Base-by-base conservation (phyloP, 441 rosid genomes). In the Erodium texanum region DNA sequence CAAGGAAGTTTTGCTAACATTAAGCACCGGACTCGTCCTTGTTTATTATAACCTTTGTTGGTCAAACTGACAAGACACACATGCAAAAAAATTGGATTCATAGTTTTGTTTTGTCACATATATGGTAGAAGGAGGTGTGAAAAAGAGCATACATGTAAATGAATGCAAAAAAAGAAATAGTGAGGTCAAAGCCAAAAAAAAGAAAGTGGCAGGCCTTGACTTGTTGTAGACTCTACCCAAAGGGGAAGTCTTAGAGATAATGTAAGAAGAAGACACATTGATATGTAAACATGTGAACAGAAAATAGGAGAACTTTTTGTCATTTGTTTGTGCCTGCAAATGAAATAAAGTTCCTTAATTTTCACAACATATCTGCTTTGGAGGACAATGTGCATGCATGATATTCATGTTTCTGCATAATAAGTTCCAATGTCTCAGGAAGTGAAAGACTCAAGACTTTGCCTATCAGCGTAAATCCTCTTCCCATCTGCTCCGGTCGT, bases 261-360 rank as follows among this genome's bases (percentile, higher is more conserved):
- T 27, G 29, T 27, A 4, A 1, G 29, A n/a, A n/a, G n/a, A n/a
- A n/a, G n/a, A 27, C 29, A 1, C 29, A 48, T 48, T 48, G 56
- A 15, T 11, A 14, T 48, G 56, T 48, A 48, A 48, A 48, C 56
- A 48, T 48, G 10, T 18, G 18, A 48, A 48, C 56, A 48, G 18
- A 48, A 48, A 48, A 48, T 48, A 19, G 56, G 56, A 48, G 56
- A 48, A 48, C 56, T 48, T 48, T 48, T n/a, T 48, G 56, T 48
- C 56, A 48, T 48, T 48, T 48, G 56, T 48, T 3, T 48, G 56
- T 48, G 56, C 56, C 56, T 0, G 14, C 56, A 48, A 48, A 48
- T 48, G 56, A 48, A 48, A 48, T 48, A 48, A 48, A 48, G 56
- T 48, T 48, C 56, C 56, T 48, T 48, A 16, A 48, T 48, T 48